Base-by-base conservation (phyloP, 1,139 yeast species). In the Kodamaea fungicola region DNA sequence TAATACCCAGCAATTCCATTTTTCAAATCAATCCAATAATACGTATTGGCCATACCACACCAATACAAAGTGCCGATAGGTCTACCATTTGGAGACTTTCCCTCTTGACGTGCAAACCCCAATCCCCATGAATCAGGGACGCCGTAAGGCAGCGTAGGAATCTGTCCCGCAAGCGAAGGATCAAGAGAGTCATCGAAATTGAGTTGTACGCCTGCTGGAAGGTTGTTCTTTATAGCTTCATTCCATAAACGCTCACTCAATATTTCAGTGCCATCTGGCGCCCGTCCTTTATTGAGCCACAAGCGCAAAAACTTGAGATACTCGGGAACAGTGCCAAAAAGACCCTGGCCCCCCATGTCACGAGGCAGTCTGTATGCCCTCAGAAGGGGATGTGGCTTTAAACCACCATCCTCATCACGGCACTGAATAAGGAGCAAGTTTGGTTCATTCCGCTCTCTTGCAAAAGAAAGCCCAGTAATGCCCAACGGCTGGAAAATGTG, bases 321-420 rank as follows among this genome's bases (percentile, higher is more conserved):
- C 45, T 73, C 78, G 3, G 53, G 59, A 6, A 69, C 67, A 2
- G 65, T 62, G 1, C 75, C 72, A 42, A 61, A 67, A 39, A 68
- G 55, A 1, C 79, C 78, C 37, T 71, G 77, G 12, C 79, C 79
- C 6, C 78, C 78, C 61, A 69, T 59, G 42, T 69, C 72, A n/a
- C 66, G 32, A 2, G 36, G 38, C 26, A 22, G 25, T 12, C 19
- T 30, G 22, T 29, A 32, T 3, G n/a, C 12, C 16, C 31, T 28
- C 31, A 28, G 29, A 12, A 32, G 10, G 3, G 32, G 32, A 5
- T 37, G 31, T 1, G 22, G 22, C 3, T 8, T 16, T 10, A 34
- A 31, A 3, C 9, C 42, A 32, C 30, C 49, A 44, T 28, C 43
- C 49, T 24, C 22, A 2, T 13, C 12, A 12, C 37, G 27, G 32